Evolutionary conservation across 192 early-diverging fungal genomes (phyloP).

Genomic region (Bifiguratus adelaidae): DNA sequence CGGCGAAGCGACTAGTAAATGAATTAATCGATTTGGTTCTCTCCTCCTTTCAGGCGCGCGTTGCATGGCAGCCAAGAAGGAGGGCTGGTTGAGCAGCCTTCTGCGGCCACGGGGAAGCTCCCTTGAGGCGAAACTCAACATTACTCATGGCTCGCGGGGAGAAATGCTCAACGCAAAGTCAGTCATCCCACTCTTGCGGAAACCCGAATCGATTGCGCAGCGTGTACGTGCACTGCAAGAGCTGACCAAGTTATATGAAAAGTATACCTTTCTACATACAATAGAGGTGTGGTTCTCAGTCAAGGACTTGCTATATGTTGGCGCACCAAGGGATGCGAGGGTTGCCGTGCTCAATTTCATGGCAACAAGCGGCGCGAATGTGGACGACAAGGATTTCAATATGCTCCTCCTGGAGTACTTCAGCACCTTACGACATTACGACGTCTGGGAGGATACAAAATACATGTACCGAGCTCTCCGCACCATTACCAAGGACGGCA

Average conservation of each 20-base stretch:
- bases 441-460: conserved; percentile 36
- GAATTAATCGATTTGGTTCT: too few relatives aligned
- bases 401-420: conserved; percentile 43
- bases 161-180: conserved; percentile 37
- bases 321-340: conserved; percentile 34
- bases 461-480: conserved; percentile 32
- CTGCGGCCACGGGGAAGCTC: conserved; percentile 15
- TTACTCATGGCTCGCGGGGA: conserved; percentile 7
- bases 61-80: too few relatives aligned
- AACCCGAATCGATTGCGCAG: conserved; percentile 16
- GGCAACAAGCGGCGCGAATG: conserved; percentile 38
- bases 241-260: conserved; percentile 27
- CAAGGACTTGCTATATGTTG: conserved; percentile 27
- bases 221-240: conserved; percentile 36
- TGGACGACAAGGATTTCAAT: conserved; percentile 43
- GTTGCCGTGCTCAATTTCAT: conserved; percentile 45
- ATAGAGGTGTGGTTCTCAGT: conserved; percentile 42
- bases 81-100: conserved; percentile 14
- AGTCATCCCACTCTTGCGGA: conserved; percentile 27
- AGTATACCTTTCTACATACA: conserved; percentile 37
- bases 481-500: conserved; percentile 23
- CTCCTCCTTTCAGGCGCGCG: too few relatives aligned
- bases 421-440: conserved; percentile 31
- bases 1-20: too few relatives aligned
- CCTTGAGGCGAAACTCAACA: conserved; percentile 20